phyloP scores from a whole-genome alignment of 2,329 filamentous ascomycete species.

The Endocalyx cinctus region DNA sequence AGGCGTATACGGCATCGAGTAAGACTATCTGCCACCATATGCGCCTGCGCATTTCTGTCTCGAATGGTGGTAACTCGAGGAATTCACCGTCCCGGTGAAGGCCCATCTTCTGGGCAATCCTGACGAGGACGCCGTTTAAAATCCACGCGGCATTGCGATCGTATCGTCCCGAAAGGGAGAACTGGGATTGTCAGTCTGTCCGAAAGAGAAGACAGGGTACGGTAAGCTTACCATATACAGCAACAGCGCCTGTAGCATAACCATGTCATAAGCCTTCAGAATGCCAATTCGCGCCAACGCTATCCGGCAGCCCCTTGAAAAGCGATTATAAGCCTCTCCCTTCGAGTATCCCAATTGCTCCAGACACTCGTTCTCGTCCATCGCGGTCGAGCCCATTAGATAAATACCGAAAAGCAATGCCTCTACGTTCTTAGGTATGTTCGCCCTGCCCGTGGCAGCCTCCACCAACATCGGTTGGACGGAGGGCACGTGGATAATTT shows the following conservation, averaged over 20 bases:
- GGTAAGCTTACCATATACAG: constrained; percentile 46
- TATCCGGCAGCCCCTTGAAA: constrained; percentile 46
- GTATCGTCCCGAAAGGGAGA: constrained; percentile 53
- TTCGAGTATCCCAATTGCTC: constrained; percentile 46
- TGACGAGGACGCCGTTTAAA: constrained; percentile 54
- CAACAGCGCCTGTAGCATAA: constrained; percentile 54
- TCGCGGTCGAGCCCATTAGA: constrained; percentile 51
- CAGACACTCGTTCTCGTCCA: constrained; percentile 51
- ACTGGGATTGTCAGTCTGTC: constrained; percentile 29
- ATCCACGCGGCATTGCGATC: constrained; percentile 58
- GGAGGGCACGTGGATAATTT: constrained; percentile 64
- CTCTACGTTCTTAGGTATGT: constrained; percentile 54
- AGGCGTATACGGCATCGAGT: constrained; percentile 52
- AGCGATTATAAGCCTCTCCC: constrained; percentile 46
- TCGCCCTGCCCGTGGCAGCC: constrained; percentile 51
- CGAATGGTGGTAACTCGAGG: constrained; percentile 55
- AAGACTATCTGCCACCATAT: constrained; percentile 64
- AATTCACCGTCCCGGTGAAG: constrained; percentile 58
- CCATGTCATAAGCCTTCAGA: constrained; percentile 52
- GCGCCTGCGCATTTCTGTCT: constrained; percentile 63
- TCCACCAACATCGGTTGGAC: constrained; percentile 62
- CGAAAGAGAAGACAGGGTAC: background rate
- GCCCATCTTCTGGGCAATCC: constrained; percentile 64
- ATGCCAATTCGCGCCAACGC: constrained; percentile 52
- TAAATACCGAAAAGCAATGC: constrained; percentile 64